phyloP scores from a whole-genome alignment of 345 rosid genomes.

The Cardamine occulta region DNA sequence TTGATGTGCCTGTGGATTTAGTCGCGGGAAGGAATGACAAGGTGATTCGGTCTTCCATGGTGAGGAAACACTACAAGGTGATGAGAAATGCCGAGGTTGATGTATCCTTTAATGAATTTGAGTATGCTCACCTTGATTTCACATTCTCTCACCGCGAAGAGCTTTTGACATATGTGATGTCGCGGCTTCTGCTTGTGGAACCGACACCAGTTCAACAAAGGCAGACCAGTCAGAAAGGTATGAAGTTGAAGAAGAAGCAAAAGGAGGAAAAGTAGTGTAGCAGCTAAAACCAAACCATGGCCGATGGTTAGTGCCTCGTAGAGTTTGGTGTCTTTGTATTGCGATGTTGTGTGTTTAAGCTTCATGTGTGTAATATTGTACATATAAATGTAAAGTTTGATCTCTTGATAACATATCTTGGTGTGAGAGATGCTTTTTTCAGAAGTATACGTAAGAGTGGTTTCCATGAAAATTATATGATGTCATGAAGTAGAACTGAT shows the following conservation, averaged over 20 bases:
- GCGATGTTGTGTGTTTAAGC: slow-evolving; percentile 30
- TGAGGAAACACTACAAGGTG: slow-evolving; percentile 70
- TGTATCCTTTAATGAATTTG: slow-evolving; percentile 71
- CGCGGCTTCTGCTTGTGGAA: slow-evolving; percentile 67
- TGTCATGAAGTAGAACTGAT: no score
- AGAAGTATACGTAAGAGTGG: background rate
- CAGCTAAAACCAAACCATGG: slow-evolving; percentile 22
- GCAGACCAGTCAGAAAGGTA: slow-evolving; percentile 45
- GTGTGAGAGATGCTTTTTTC: slow-evolving; percentile 6
- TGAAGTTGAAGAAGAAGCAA: slow-evolving; percentile 53
- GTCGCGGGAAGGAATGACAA: slow-evolving; percentile 88
- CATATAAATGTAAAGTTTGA: slow-evolving; percentile 24
- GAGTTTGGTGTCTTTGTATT: slow-evolving; percentile 34
- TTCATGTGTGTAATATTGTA: slow-evolving; percentile 36
- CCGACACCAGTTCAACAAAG: slow-evolving; percentile 44
- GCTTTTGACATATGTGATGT: slow-evolving; percentile 77
- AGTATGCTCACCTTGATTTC: slow-evolving; percentile 95
- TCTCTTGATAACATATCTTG: slow-evolving; percentile 24
- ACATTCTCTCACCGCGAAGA: slow-evolving; percentile 92
- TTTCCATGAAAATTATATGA: background rate
- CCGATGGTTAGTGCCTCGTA: background rate
- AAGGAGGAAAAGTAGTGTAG: slow-evolving; percentile 26
- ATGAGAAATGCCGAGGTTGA: slow-evolving; percentile 78
- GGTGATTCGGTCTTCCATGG: slow-evolving; percentile 83
- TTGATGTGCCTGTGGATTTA: slow-evolving; percentile 79